Conservation (phyloP, 2,329 filamentous ascomycete species). For the Monilinia aucupariae region DNA sequence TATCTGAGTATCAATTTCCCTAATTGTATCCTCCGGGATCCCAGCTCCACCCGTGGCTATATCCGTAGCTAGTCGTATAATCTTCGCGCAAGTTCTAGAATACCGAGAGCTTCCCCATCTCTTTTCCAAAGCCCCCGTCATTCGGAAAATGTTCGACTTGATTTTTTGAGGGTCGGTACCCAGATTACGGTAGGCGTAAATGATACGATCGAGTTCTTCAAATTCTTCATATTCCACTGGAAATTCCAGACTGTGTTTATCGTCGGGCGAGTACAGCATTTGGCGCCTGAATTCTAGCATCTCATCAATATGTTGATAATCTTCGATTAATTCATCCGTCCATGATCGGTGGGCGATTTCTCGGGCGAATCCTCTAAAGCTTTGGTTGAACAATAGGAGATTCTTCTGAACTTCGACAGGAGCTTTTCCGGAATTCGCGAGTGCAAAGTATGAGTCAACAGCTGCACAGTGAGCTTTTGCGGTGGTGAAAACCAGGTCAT, state of each 20-base stretch:
- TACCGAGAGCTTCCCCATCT: slow-evolving; percentile 1
- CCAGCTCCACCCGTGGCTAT: neutral
- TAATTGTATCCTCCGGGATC: neutral
- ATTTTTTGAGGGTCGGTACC: neutral
- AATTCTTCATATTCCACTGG: neutral
- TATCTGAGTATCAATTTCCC: neutral
- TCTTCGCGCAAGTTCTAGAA: neutral
- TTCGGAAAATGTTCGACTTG: neutral
- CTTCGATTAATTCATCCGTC: neutral
- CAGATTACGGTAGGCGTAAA: neutral
- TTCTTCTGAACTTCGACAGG: neutral
- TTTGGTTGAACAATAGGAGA: neutral
- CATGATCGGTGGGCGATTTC: neutral
- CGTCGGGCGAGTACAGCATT: neutral
- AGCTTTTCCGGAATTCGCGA: neutral
- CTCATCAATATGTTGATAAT: slow-evolving; percentile 2
- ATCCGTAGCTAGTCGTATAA: neutral
- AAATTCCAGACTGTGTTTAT: neutral
- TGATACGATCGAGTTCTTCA: neutral
- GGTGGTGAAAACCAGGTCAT: neutral
- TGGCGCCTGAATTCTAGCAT: neutral
- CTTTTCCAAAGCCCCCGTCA: neutral
- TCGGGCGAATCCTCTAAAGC: neutral
- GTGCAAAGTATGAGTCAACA: neutral
- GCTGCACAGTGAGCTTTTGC: neutral